Evolutionary conservation across 2,329 filamentous ascomycete species (phyloP).

Genomic region (Monosporascus sp.): DNA sequence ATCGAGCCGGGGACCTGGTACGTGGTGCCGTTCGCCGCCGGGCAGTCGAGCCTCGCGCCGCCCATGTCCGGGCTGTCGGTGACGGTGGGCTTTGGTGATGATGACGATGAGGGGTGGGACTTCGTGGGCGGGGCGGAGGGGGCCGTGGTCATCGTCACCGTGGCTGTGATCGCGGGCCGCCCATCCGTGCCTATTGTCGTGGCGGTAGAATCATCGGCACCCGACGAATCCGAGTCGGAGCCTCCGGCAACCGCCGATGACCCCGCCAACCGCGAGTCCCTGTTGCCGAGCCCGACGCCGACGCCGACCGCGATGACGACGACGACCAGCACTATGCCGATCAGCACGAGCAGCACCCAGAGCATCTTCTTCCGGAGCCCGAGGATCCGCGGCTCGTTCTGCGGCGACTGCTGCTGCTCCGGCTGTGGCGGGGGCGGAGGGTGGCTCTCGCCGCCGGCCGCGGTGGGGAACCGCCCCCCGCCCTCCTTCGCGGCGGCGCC

Average conservation of each 20-base stretch:
- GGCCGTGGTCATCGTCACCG: slow-evolving; percentile 9
- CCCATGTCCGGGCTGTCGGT: slow-evolving; percentile 1
- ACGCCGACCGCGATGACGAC: slow-evolving; percentile 31
- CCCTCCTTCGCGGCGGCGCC: not conserved
- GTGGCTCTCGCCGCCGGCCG: slow-evolving; percentile 3
- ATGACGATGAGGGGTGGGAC: slow-evolving; percentile 10
- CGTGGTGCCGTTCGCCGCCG: slow-evolving; percentile 38
- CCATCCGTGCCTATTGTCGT: slow-evolving; percentile 2
- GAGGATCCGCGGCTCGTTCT: slow-evolving; percentile 17
- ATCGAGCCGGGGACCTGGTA: slow-evolving; percentile 35
- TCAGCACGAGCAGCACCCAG: slow-evolving; percentile 28
- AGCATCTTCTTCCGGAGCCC: slow-evolving; percentile 28
- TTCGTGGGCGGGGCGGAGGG: slow-evolving; percentile 6
- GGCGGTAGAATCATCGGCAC: slow-evolving; percentile 7
- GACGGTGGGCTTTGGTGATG: slow-evolving; percentile 17
- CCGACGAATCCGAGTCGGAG: not conserved
- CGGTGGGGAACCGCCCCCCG: slow-evolving; percentile 2
- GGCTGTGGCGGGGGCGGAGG: too few species aligned
- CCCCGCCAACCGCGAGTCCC: not conserved
- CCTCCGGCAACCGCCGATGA: too few species aligned
- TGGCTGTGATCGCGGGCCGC: not conserved
- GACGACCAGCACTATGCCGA: slow-evolving; percentile 24
- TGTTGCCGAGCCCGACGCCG: slow-evolving; percentile 29
- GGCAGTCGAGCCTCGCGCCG: slow-evolving; percentile 31
- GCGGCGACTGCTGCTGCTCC: not conserved